These are phyloP conservation scores for Penicillium manginii DNA, from an alignment of 495 filamentous ascomycete species.

Conservation along the genomic window DNA sequence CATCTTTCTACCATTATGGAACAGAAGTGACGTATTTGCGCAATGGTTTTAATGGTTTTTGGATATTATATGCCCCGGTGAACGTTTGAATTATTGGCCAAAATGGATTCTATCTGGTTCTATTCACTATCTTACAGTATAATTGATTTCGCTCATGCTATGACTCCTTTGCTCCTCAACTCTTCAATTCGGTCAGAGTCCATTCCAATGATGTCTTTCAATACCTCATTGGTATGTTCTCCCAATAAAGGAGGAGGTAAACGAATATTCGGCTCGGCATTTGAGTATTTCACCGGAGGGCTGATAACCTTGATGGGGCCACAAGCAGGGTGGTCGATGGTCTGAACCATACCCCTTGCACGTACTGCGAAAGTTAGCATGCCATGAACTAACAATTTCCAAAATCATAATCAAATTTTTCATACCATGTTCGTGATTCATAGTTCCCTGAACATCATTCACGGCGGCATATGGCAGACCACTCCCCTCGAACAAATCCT, in stretches of 20 bases:
- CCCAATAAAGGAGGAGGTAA: constrained; percentile 81
- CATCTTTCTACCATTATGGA: constrained; percentile 19
- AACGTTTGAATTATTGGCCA: background rate
- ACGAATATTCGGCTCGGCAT: constrained; percentile 62
- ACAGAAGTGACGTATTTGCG: constrained; percentile 12
- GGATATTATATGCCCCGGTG: background rate
- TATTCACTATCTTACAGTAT: background rate
- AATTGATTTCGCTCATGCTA: constrained; percentile 7
- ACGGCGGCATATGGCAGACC: constrained; percentile 93
- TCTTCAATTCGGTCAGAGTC: constrained; percentile 5
- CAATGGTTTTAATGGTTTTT: background rate
- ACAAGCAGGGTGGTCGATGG: constrained; percentile 77
- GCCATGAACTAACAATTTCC: background rate
- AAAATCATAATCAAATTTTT: constrained; percentile 15
- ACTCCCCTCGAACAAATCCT: constrained; percentile 78
- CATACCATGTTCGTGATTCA: constrained; percentile 76
- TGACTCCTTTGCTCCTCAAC: constrained; percentile 12
- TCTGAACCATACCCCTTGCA: constrained; percentile 82
- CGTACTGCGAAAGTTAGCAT: constrained; percentile 51
- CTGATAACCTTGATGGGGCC: constrained; percentile 88
- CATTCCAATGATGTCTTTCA: constrained; percentile 1
- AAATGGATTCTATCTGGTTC: background rate
- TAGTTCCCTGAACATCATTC: constrained; percentile 80
- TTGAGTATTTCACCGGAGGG: constrained; percentile 91
- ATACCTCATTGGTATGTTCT: constrained; percentile 85